phyloP scores from a whole-genome alignment of 2,329 filamentous ascomycete genomes.

The Lachnellula subtilissima region DNA sequence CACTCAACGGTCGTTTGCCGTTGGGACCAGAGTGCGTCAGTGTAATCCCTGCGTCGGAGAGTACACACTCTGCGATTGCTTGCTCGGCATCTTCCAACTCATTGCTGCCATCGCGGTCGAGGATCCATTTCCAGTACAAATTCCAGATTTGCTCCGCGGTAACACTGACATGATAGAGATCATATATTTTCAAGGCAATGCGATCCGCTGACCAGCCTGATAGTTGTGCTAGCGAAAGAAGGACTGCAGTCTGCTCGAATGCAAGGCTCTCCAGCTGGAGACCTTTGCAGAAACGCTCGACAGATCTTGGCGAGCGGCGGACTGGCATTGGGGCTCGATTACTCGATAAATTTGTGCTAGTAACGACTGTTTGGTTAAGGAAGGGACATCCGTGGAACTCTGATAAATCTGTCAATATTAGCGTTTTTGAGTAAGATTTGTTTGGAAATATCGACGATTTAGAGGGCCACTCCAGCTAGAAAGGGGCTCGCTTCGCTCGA shows the following conservation, averaged over 20 bases:
- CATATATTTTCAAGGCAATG: conserved; percentile 8
- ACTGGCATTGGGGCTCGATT: neutral
- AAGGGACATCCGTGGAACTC: too few relatives aligned
- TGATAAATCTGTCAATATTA: too few relatives aligned
- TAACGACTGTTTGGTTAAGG: neutral
- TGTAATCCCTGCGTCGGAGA: neutral
- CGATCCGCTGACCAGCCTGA: conserved; percentile 23
- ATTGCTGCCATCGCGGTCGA: neutral
- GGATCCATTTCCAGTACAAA: conserved; percentile 12
- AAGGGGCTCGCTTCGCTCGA: too few relatives aligned
- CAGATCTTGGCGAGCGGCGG: conserved; percentile 7
- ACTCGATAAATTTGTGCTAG: neutral
- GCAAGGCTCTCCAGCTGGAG: neutral
- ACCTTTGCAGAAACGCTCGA: conserved; percentile 7
- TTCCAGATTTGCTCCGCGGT: conserved; percentile 15
- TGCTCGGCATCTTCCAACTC: neutral
- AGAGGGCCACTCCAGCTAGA: too few relatives aligned
- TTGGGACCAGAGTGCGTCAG: neutral
- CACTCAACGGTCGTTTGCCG: conserved; percentile 1
- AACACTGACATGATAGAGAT: neutral
- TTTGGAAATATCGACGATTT: too few relatives aligned
- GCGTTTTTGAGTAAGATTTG: too few relatives aligned
- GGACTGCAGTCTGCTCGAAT: neutral
- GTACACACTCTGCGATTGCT: conserved; percentile 4
- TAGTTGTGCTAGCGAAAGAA: conserved; percentile 16